Base-by-base conservation (phyloP, 139 green algal genomes). In the Volvox africanus region DNA sequence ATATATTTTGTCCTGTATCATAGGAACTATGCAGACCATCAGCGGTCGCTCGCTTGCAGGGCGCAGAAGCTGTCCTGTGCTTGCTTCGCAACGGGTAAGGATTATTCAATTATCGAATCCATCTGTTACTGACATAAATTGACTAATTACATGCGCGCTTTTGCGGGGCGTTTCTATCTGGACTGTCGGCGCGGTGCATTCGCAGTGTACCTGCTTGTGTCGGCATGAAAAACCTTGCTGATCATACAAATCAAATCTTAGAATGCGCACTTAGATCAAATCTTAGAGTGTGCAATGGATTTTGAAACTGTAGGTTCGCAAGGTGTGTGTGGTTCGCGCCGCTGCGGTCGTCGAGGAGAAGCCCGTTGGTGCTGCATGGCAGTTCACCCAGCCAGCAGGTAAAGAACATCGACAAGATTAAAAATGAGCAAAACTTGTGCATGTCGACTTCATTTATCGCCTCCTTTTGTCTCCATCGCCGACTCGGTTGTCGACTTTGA, bases 311-410 rank as follows among this genome's bases (percentile, higher is more conserved):
- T 61, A 76, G 81, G 61, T 21, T 12, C 61, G 81, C 18, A 87
- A 76, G 61, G 73, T 37, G 50, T 69, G 50, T 76, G 86, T 83
- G 86, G 32, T 36, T 75, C 86, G 86, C 86, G 86, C 86, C 33
- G 86, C 73, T 69, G 86, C 86, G 26, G 77, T 55, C 20, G 86
- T 76, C 30, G 73, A 89, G 69, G 85, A 90, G 50, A 83, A 83
- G 86, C 6, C 73, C 17, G 26, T 91, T 1, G 87, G 87, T 19
- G 2, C 87, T 55, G 77, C 87, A 20, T 91, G 87, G 87, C 87
- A 91, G 61, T 91, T 91, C 76, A 85, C 71, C 5, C 87, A 91
- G 75, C 87, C 87, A 30, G 87, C 87, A 22, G 94, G 94, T 90
- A 91, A 95, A 90, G 20, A 17, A 12, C 2, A 26, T 16, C 12